A percentile compares a stretch with the other conserved stretches of the same genome.
Conservation (phyloP, 2,329 filamentous ascomycete species). For the Microthyrium microscopicum region DNA sequence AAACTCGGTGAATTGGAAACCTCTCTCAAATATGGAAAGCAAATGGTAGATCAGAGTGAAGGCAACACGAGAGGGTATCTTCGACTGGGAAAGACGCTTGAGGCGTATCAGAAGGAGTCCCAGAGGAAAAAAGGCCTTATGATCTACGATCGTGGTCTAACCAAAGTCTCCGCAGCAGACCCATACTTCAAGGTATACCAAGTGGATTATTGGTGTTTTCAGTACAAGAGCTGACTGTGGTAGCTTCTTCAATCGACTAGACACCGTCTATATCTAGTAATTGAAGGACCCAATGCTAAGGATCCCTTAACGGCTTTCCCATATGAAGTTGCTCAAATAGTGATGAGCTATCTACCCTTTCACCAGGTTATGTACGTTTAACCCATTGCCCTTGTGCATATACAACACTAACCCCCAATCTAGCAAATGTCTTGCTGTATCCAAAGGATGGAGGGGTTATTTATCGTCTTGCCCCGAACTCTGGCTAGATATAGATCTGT, state of each 20-base stretch:
- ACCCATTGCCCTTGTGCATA: background rate
- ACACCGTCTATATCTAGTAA: constrained; percentile 26
- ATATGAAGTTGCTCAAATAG: constrained; percentile 34
- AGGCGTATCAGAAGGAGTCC: constrained; percentile 22
- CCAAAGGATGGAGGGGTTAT: constrained; percentile 30
- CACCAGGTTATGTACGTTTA: constrained; percentile 28
- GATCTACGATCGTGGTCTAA: constrained; percentile 42
- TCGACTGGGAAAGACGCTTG: constrained; percentile 32
- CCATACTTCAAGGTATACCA: constrained; percentile 15
- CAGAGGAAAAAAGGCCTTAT: constrained; percentile 36
- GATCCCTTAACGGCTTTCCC: constrained; percentile 39
- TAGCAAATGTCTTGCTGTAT: constrained; percentile 35
- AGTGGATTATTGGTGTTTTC: background rate
- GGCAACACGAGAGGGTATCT: constrained; percentile 32
- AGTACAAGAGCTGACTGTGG: constrained; percentile 1
- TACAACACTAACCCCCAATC: constrained; percentile 2
- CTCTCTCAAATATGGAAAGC: too few species aligned
- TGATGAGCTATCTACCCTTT: constrained; percentile 37
- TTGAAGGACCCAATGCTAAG: constrained; percentile 20
- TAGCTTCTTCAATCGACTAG: constrained; percentile 17
- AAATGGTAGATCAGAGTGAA: too few species aligned
- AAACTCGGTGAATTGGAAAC: too few species aligned
- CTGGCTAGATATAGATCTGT: constrained; percentile 18
- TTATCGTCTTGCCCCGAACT: constrained; percentile 1
- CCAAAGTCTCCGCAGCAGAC: constrained; percentile 27